Evolutionary conservation across 495 filamentous ascomycete genomes (phyloP), one percentile per base, ranked within the genome.

Genomic region (Thermothielavioides terrestris): DNA sequence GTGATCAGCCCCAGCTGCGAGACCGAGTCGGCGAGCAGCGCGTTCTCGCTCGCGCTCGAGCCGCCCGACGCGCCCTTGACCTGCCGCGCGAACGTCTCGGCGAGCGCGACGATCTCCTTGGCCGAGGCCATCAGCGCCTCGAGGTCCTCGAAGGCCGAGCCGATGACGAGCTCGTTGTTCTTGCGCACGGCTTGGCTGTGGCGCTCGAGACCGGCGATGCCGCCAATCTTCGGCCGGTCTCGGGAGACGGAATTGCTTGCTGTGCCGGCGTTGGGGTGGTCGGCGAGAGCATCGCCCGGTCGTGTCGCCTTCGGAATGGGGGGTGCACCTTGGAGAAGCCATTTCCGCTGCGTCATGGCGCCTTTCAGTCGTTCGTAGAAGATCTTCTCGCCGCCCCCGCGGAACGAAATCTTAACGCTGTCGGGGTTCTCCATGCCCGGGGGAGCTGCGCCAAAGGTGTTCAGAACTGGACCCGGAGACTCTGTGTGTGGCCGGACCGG

Each of bases 51-150:
- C 2, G 78, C 76, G 28, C 66, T 77, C 25, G 75, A 80, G 40
- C 64, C 78, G 15, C 69, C 71, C 28, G 42, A 46, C n/a, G 75
- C 65, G 2, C 60, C 64, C 14, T 81, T 80, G 8, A 77, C 77
- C 55, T 88, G 83, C 12, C 78, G 76, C 8, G 88, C 81, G 50
- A 99, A 89, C 9, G 77, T 83, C 66, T 97, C 92, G 3, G 92
- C 92, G 25, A 98, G 81, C 5, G 89, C 88, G 20, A 97, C 82
- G 39, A 99, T 85, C 57, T 97, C 86, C 62, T 96, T 96, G 7
- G 94, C 92, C 9, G 89, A 95, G 4, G 89, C 86, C 90, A 95
- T 97, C 36, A 99, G 77, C 2, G 94, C 89, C 60, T 95, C 90
- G 12, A 99, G 77, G 64, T 99, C 92, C 60, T 97, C 92, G 60